phyloP scores from a whole-genome alignment of 2,329 filamentous ascomycete species.

The Bipolaris bicolor region DNA sequence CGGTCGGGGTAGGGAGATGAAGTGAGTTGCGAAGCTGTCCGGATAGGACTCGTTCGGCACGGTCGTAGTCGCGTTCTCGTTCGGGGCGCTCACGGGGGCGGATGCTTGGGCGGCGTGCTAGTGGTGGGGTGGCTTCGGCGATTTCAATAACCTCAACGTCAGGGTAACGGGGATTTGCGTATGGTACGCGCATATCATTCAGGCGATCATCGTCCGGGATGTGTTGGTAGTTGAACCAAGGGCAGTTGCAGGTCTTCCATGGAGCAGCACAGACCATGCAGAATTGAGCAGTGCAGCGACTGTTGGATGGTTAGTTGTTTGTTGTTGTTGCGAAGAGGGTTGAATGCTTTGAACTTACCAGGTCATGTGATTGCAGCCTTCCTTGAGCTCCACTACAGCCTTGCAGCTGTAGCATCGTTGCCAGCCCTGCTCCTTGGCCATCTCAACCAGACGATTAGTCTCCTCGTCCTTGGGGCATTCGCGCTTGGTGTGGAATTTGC shows the following conservation, averaged over 20 bases:
- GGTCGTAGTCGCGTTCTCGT: constrained; percentile 52
- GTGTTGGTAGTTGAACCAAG: constrained; percentile 72
- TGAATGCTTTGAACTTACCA: constrained; percentile 63
- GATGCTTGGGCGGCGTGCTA: constrained; percentile 36
- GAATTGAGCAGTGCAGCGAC: constrained; percentile 81
- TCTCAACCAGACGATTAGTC: constrained; percentile 65
- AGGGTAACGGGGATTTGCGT: constrained; percentile 30
- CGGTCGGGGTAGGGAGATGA: constrained; percentile 31
- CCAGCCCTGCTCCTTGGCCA: constrained; percentile 73
- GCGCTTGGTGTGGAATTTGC: constrained; percentile 69
- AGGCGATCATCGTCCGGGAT: constrained; percentile 60
- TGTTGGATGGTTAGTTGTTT: constrained; percentile 40
- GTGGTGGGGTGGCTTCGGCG: constrained; percentile 30
- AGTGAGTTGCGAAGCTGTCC: constrained; percentile 58
- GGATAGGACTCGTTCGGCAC: constrained; percentile 58
- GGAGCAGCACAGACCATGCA: constrained; percentile 83
- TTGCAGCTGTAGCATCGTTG: constrained; percentile 77
- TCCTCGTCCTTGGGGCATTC: constrained; percentile 77
- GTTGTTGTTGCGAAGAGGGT: constrained; percentile 10
- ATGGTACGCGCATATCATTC: constrained; percentile 44
- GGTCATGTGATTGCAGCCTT: constrained; percentile 88
- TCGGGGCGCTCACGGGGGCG: constrained; percentile 33
- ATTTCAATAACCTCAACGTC: constrained; percentile 44
- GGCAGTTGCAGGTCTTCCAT: constrained; percentile 85
- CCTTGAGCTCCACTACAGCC: constrained; percentile 75